Conservation (phyloP, 805 yeast genomes). For the Monosporozyma aquatica region DNA sequence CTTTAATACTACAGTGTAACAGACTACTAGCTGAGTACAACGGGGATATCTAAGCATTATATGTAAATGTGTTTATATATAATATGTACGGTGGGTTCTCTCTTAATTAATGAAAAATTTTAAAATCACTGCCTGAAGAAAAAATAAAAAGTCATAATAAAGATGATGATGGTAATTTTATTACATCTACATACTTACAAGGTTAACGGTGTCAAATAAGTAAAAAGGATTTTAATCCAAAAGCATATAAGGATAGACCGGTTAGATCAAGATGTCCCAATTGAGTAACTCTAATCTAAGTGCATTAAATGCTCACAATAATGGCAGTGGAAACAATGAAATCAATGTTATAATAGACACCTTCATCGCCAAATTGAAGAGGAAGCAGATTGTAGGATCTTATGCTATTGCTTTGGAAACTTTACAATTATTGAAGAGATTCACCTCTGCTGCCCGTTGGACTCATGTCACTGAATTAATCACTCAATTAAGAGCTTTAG, state of each 20-base stretch:
- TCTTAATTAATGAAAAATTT: too few relatives aligned
- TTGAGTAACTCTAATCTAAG: background rate
- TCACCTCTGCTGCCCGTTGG: constrained; percentile 87
- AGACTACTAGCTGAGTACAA: constrained; percentile 25
- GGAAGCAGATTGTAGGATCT: constrained; percentile 78
- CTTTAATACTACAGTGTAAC: constrained; percentile 19
- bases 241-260: too few relatives aligned
- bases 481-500: constrained; percentile 61
- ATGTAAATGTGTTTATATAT: background rate
- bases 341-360: constrained; percentile 21
- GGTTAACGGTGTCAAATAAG: too few relatives aligned
- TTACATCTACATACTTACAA: too few relatives aligned
- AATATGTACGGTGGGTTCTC: too few relatives aligned
- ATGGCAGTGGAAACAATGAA: constrained; percentile 1
- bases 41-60: constrained; percentile 19
- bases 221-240: too few relatives aligned
- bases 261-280: too few relatives aligned
- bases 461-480: constrained; percentile 64
- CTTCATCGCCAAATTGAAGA: constrained; percentile 53
- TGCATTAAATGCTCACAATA: background rate
- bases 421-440: constrained; percentile 77
- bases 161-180: too few relatives aligned
- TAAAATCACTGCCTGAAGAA: too few relatives aligned
- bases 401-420: constrained; percentile 78
- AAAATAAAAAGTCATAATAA: too few relatives aligned